Evolutionary conservation across 2,329 filamentous ascomycete species (phyloP).

Genomic region (Verticillium longisporum): DNA sequence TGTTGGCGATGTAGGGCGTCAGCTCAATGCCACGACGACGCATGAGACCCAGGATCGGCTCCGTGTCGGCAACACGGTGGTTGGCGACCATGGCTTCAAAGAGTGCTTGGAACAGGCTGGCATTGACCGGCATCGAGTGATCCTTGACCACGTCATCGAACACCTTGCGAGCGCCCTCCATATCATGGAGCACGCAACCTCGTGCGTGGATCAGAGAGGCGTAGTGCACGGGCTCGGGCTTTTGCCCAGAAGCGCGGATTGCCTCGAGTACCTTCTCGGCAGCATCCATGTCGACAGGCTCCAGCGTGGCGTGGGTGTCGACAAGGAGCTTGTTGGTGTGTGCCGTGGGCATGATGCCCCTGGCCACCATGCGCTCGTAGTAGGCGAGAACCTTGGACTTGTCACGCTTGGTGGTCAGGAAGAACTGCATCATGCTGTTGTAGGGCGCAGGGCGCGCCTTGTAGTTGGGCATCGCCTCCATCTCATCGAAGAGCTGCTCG

Average conservation of each 20-base stretch:
- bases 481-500: slow-evolving; percentile 96
- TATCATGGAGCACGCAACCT: slow-evolving; percentile 88
- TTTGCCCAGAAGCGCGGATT: slow-evolving; percentile 67
- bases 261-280: slow-evolving; percentile 76
- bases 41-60: slow-evolving; percentile 73
- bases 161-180: slow-evolving; percentile 71
- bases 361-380: slow-evolving; percentile 88
- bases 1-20: slow-evolving; percentile 97
- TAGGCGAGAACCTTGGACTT: slow-evolving; percentile 89
- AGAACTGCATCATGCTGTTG: slow-evolving; percentile 99
- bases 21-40: slow-evolving; percentile 65
- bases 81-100: slow-evolving; percentile 97
- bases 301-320: slow-evolving; percentile 88
- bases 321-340: slow-evolving; percentile 98
- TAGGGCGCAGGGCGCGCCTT: slow-evolving; percentile 95
- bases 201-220: slow-evolving; percentile 93
- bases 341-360: slow-evolving; percentile 81
- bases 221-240: slow-evolving; percentile 89
- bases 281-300: slow-evolving; percentile 81
- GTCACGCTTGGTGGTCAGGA: slow-evolving; percentile 94
- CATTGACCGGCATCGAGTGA: slow-evolving; percentile 60
- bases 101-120: slow-evolving; percentile 92
- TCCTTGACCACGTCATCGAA: slow-evolving; percentile 77
- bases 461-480: slow-evolving; percentile 98
- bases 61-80: slow-evolving; percentile 71